Conservation (phyloP, 2,329 filamentous ascomycete genomes). For the Epichloe amarillans region DNA sequence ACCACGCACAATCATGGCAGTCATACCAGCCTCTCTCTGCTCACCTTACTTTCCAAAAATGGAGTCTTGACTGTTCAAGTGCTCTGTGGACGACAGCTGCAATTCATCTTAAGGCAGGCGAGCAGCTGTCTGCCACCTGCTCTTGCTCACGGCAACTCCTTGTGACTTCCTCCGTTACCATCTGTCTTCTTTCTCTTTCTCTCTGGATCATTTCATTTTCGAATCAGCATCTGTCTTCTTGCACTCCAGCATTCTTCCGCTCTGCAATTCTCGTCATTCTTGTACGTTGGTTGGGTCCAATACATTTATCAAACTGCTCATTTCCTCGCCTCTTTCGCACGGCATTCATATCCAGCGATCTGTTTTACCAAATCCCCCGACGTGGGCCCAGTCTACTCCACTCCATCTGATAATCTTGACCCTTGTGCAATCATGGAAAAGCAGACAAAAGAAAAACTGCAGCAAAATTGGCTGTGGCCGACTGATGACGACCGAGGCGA, state of each 20-base stretch:
- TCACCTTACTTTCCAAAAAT: not conserved
- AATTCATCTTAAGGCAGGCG: not conserved
- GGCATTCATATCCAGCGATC: not conserved
- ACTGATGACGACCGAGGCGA: not conserved
- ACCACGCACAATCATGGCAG: too few species aligned
- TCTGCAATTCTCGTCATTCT: not conserved
- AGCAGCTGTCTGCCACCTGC: not conserved
- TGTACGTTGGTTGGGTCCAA: not conserved
- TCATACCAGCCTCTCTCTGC: too few species aligned
- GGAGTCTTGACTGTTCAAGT: not conserved
- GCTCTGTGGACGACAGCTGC: too few species aligned
- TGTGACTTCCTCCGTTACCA: not conserved
- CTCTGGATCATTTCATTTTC: not conserved
- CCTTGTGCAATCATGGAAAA: conserved; percentile 12
- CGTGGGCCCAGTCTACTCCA: conserved; percentile 7
- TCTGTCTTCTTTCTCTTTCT: not conserved
- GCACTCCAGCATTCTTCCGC: not conserved
- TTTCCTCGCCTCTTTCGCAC: not conserved
- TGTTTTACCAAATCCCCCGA: conserved; percentile 3
- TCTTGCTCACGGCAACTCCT: not conserved
- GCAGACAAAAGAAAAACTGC: conserved; percentile 3
- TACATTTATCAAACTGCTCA: not conserved
- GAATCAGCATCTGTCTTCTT: not conserved
- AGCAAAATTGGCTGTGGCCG: conserved; percentile 10
- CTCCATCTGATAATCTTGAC: conserved; percentile 5